Base-by-base conservation (phyloP, 495 filamentous ascomycete species). In the Astrocystis sublimbata region DNA sequence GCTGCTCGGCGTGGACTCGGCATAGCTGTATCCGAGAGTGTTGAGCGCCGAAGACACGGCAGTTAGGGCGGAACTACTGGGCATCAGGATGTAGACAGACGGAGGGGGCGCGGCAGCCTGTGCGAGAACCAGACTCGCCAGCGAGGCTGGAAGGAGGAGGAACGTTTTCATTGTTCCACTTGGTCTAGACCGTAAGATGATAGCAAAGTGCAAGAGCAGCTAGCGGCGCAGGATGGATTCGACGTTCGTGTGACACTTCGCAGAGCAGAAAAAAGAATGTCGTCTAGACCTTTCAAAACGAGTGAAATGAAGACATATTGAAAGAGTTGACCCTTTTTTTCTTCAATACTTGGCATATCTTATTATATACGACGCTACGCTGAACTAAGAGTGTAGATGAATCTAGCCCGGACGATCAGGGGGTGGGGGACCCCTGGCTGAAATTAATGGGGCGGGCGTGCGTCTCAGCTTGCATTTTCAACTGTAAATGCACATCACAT, bases 81-180 rank as follows among this genome's bases (percentile, higher is more conserved):
- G 66, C 24, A 42, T 61, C 28, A 72, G 65, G 35, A 72, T 60
- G 56, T 66, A 72, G 43, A 72, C 51, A 2, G 67, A 54, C 1
- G 65, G 55, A 13, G 64, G 57, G 13, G 45, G 23, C n/a, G 33
- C 28, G 36, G 51, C 23, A 19, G 58, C 36, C 23, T 13, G 49
- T 15, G 50, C 40, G n/a, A 61, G 13, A 12, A 47, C 50, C 41
- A 61, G 36, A 17, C 47, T 36, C 35, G 52, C 60, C 43, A 63
- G 36, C 41, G 60, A 26, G 28, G 52, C n/a, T 1, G 52, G 53
- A 28, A 63, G 17, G n/a, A 49, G 42, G 12, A 41, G 33, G 51
- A 50, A 42, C 9, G 60, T 4, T 42, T 43, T 63, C 52, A 50
- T 63, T 31, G 6, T 45, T 38, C 12, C 47, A n/a, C 9, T 51